Percentiles rank a stretch among this genome's conserved stretches.
These are phyloP conservation scores for Phyllachora maydis DNA, from an alignment of 2,329 filamentous ascomycete species.

Conservation along the genomic window DNA sequence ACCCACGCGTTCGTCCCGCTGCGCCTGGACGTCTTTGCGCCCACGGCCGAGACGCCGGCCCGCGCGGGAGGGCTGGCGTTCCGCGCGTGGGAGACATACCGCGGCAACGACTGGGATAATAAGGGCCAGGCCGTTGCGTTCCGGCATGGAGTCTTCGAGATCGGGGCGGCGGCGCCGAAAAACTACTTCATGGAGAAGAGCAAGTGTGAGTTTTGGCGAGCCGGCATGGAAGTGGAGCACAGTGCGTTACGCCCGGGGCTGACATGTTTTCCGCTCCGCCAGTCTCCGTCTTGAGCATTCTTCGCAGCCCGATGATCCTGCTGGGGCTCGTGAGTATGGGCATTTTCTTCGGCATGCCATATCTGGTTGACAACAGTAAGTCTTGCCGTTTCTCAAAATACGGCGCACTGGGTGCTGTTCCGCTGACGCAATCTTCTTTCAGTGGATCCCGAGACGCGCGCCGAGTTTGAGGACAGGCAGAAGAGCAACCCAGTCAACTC, in stretches of 20 bases:
- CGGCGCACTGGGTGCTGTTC: background rate
- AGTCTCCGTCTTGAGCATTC: conserved; percentile 63
- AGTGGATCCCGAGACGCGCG: conserved; percentile 95
- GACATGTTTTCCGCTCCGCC: conserved; percentile 1
- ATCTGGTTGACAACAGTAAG: conserved; percentile 88
- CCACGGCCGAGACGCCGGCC: conserved; percentile 9
- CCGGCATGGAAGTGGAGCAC: too few species aligned
- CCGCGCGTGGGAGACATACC: conserved; percentile 63
- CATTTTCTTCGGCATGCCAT: conserved; percentile 82
- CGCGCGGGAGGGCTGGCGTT: conserved; percentile 20
- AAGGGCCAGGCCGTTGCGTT: conserved; percentile 42
- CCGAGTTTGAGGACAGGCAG: conserved; percentile 82
- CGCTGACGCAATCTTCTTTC: conserved; percentile 1
- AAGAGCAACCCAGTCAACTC: conserved; percentile 49
- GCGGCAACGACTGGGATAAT: conserved; percentile 80
- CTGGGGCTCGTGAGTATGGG: conserved; percentile 68
- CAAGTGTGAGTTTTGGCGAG: conserved; percentile 43
- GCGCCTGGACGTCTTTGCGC: conserved; percentile 47
- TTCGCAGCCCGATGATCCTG: conserved; percentile 94
- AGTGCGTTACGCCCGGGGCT: too few species aligned
- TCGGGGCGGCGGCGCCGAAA: conserved; percentile 41
- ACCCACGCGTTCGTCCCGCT: conserved; percentile 61
- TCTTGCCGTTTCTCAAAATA: conserved; percentile 6
- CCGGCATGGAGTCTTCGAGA: conserved; percentile 30
- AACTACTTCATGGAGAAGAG: conserved; percentile 58